Conservation (phyloP, 306 rosid genomes). For the Vigna mungo region DNA sequence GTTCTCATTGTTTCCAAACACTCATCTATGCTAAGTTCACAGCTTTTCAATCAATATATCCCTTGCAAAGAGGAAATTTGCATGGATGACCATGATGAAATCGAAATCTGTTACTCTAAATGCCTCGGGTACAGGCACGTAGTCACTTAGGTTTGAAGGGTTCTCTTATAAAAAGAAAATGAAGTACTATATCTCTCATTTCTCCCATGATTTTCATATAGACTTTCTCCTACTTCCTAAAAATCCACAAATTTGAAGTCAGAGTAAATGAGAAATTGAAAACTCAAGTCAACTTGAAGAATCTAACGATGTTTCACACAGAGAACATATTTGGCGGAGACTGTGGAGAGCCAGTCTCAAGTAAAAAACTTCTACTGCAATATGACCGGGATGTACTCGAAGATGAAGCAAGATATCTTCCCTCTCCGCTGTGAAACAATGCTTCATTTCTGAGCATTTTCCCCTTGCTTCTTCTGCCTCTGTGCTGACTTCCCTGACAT, state of each 20-base stretch:
- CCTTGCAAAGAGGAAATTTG: background rate
- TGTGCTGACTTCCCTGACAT: conserved; percentile 63
- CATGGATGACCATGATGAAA: background rate
- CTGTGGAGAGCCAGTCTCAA: conserved; percentile 87
- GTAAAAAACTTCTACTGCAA: conserved; percentile 93
- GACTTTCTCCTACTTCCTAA: conserved; percentile 29
- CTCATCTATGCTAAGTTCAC: background rate
- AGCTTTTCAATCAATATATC: background rate
- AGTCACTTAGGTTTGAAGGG: conserved; percentile 9
- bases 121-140: background rate
- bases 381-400: conserved; percentile 95
- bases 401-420: conserved; percentile 92
- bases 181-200: conserved; percentile 35
- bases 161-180: conserved; percentile 21
- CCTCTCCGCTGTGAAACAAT: conserved; percentile 76
- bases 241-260: conserved; percentile 35
- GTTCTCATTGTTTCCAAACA: background rate
- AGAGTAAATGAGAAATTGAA: conserved; percentile 40
- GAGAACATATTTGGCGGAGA: conserved; percentile 76
- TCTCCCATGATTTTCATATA: conserved; percentile 40
- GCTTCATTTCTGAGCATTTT: conserved; percentile 65
- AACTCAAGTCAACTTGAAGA: conserved; percentile 37
- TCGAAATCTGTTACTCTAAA: background rate
- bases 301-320: conserved; percentile 46
- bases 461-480: conserved; percentile 76